Conservation (phyloP, 345 rosid species). For the Boechera stricta region DNA sequence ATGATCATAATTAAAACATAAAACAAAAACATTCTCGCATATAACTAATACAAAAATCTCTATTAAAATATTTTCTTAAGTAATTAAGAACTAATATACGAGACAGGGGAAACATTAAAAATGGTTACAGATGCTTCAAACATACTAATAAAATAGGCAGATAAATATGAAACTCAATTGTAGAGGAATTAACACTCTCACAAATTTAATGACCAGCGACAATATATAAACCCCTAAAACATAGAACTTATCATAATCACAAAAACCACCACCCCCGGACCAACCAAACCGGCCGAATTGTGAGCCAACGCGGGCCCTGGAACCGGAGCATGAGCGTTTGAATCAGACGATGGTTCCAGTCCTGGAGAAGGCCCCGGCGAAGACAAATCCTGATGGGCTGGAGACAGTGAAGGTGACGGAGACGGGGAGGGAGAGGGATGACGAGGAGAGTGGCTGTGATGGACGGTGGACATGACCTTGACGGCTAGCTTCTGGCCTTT, state of each 20-base stretch:
- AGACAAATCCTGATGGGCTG: slow-evolving; percentile 2
- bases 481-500: slow-evolving; percentile 67
- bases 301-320: slow-evolving; percentile 31
- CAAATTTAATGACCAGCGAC: not conserved
- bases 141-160: not conserved
- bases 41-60: not conserved
- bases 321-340: slow-evolving; percentile 28
- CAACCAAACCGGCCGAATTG: slow-evolving; percentile 34
- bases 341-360: slow-evolving; percentile 22
- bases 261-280: slow-evolving; percentile 23
- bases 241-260: slow-evolving; percentile 25
- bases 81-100: not conserved
- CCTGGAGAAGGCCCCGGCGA: slow-evolving; percentile 44
- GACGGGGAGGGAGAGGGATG: slow-evolving; percentile 30
- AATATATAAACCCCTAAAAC: slow-evolving; percentile 13
- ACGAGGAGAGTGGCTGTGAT: slow-evolving; percentile 34
- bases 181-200: not conserved
- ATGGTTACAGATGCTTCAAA: not conserved
- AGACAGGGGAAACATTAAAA: slow-evolving; percentile 7
- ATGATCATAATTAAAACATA: not conserved
- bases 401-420: slow-evolving; percentile 19
- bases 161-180: not conserved
- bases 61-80: not conserved
- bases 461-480: slow-evolving; percentile 53
- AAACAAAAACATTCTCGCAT: not conserved